A percentile compares a stretch with the other conserved stretches of the same genome.
phyloP scores from a whole-genome alignment of 2,329 filamentous ascomycete species.

The Keithomyces neogunnii region DNA sequence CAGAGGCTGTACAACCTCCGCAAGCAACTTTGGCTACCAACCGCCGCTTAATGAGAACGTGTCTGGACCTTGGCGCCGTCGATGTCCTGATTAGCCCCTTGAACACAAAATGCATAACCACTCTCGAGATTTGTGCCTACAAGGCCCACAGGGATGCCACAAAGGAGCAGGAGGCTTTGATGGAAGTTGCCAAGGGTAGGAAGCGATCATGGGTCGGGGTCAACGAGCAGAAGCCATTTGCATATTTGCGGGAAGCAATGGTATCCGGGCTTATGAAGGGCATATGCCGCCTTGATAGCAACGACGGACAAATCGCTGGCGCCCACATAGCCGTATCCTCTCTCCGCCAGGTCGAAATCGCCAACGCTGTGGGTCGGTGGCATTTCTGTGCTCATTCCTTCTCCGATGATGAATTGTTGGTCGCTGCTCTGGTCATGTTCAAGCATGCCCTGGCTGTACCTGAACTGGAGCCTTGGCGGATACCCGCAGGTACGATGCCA shows the following conservation, averaged over 20 bases:
- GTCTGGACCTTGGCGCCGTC: slow-evolving; percentile 75
- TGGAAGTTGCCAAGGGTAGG: slow-evolving; percentile 64
- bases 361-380: slow-evolving; percentile 68
- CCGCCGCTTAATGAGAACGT: slow-evolving; percentile 51
- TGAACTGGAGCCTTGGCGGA: slow-evolving; percentile 71
- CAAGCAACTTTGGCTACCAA: slow-evolving; percentile 19
- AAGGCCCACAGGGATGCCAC: slow-evolving; percentile 68
- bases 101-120: slow-evolving; percentile 62
- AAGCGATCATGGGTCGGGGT: slow-evolving; percentile 91
- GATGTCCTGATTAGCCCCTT: slow-evolving; percentile 81
- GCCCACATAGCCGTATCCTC: slow-evolving; percentile 60
- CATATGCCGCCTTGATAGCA: slow-evolving; percentile 66
- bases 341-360: slow-evolving; percentile 58
- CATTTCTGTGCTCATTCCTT: slow-evolving; percentile 85
- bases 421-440: slow-evolving; percentile 80
- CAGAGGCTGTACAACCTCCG: slow-evolving; percentile 24
- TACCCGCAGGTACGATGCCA: slow-evolving; percentile 58
- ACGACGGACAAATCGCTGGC: slow-evolving; percentile 52
- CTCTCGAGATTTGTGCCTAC: slow-evolving; percentile 76
- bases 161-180: slow-evolving; percentile 62
- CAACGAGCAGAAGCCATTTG: slow-evolving; percentile 75
- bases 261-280: slow-evolving; percentile 83
- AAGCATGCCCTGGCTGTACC: slow-evolving; percentile 78
- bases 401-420: slow-evolving; percentile 80
- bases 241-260: slow-evolving; percentile 87